phyloP scores from a whole-genome alignment of 2,329 filamentous ascomycete species.

The Fusarium hainanense region DNA sequence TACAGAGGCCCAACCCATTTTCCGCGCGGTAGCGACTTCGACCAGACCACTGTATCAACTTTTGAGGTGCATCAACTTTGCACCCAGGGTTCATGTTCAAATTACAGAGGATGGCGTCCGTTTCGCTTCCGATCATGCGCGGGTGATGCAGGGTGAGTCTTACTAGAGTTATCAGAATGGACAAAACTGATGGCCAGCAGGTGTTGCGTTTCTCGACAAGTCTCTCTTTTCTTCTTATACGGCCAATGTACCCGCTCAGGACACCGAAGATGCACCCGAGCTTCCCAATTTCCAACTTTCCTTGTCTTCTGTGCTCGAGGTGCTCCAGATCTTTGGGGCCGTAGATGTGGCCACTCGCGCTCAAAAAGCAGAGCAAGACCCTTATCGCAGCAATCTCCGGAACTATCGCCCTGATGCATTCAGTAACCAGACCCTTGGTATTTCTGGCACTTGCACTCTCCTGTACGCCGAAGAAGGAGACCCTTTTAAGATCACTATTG shows the following conservation, averaged over 20 bases:
- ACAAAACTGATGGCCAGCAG: constrained; percentile 37
- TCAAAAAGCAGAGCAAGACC: constrained; percentile 68
- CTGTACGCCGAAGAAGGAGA: constrained; percentile 80
- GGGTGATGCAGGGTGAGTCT: constrained; percentile 85
- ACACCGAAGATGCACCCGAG: constrained; percentile 54
- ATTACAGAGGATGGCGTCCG: constrained; percentile 87
- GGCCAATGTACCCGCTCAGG: constrained; percentile 64
- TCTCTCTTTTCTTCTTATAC: constrained; percentile 87
- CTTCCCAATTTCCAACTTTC: constrained; percentile 87
- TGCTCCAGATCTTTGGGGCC: constrained; percentile 94
- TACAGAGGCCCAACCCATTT: constrained; percentile 62
- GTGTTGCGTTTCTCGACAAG: constrained; percentile 83
- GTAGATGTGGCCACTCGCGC: constrained; percentile 72
- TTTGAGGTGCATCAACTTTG: constrained; percentile 68
- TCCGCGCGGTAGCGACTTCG: constrained; percentile 81
- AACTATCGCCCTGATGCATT: constrained; percentile 79
- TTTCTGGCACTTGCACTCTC: constrained; percentile 87
- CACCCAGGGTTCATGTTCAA: constrained; percentile 71
- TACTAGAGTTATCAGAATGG: not conserved
- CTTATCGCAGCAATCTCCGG: constrained; percentile 70
- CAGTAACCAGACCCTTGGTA: constrained; percentile 82
- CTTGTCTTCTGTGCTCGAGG: constrained; percentile 87
- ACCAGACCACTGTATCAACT: constrained; percentile 78
- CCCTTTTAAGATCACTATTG: constrained; percentile 84
- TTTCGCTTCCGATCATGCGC: constrained; percentile 87